Base-by-base conservation (phyloP, 164 flowering plant species). In the Dillenia suffruticosa region DNA sequence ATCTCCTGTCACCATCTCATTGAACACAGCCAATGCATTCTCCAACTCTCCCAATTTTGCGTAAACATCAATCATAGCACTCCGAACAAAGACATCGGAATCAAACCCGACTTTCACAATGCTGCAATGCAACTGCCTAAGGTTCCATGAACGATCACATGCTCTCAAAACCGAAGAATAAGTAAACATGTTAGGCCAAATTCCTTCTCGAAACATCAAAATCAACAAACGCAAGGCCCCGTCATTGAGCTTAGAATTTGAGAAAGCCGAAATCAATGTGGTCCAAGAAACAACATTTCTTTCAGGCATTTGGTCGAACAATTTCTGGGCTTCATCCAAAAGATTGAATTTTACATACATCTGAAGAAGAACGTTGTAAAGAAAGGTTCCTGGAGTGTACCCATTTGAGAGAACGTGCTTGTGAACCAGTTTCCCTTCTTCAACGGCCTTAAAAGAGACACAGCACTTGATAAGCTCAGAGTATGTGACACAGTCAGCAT, bases 221-320 rank as follows among this genome's bases (percentile, higher is more conserved):
- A 84, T 54, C 62, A 92, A 66, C 14, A 72, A 67, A 61, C 59
- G 62, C 62, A 87, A 68, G 9, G 98, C 97, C 65, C 74, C 73
- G 11, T 62, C 58, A 17, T 61, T 51, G 14, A 71, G 48, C 59
- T 69, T 72, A 5, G 68, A 63, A 44, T 66, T 78, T 17, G 82
- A 59, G 44, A 73, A 88, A 46, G 85, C 89, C 0, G 91, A 76
- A n/a, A 89, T 90, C 83, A 92, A 72, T 0, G 96, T 88, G 6
- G 98, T 86, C 98, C 96, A 92, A 14, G 93, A 79, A 49, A 92
- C 87, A 47, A 89, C 96, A 58, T 89, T 86, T 73, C 83, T 69
- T 2, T 81, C 82, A 17, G 70, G 81, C 93, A 92, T 88, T 80
- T 80, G 45, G 64, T 86, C 91, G 64, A 92, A 88, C 88, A 90